Conservation (phyloP, 176 grass and related monocot species). For the Zea mays region Zm-B73-REFERENCE-NAM-5.0 NC_050103.1:180899001-180899500, state of each 20-base stretch:
- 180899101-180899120: constrained; percentile 12
- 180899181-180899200: constrained; percentile 90
- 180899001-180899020: constrained; percentile 66
- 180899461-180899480: constrained; percentile 55
- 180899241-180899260: constrained; percentile 94
- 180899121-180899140: background rate
- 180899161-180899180: constrained; percentile 59
- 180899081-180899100: constrained; percentile 23
- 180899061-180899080: background rate
- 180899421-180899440: constrained; percentile 95
- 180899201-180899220: constrained; percentile 77
- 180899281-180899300: constrained; percentile 17
- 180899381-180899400: constrained; percentile 96
- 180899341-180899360: constrained; percentile 6
- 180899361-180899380: constrained; percentile 57
- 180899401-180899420: constrained; percentile 88
- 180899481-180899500: background rate
- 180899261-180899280: constrained; percentile 89
- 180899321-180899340: constrained; percentile 23
- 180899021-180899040: constrained; percentile 34
- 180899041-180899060: constrained; percentile 24
- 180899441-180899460: constrained; percentile 95
- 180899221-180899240: constrained; percentile 86
- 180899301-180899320: constrained; percentile 9
- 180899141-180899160: background rate